phyloP scores from a whole-genome alignment of 139 green algal genomes.

The Nannochloris sp. region DNA sequence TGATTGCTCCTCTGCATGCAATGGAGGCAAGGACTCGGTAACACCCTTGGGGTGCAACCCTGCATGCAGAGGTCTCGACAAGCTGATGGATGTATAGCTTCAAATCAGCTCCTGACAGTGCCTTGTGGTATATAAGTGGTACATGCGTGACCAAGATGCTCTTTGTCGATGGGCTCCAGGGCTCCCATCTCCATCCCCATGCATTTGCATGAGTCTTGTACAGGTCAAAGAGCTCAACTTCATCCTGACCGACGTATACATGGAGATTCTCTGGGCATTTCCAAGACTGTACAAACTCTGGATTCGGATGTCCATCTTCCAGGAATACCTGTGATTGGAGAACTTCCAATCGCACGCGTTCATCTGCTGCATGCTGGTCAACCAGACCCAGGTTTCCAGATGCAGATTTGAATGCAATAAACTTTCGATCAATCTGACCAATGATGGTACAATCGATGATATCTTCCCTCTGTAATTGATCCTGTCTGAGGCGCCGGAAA shows the following conservation, averaged over 20 bases:
- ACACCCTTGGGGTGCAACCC: slow-evolving; percentile 30
- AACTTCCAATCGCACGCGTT: slow-evolving; percentile 59
- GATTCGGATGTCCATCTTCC: not conserved
- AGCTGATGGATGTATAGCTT: slow-evolving; percentile 58
- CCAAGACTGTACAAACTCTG: not conserved
- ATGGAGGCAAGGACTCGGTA: slow-evolving; percentile 47
- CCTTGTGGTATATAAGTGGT: slow-evolving; percentile 30
- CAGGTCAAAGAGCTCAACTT: slow-evolving; percentile 25
- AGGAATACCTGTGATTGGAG: slow-evolving; percentile 24
- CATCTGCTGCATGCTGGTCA: slow-evolving; percentile 78
- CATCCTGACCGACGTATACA: slow-evolving; percentile 14
- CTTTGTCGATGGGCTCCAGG: not conserved
- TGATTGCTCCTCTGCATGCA: slow-evolving; percentile 71
- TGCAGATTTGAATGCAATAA: slow-evolving; percentile 37
- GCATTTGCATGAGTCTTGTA: not conserved
- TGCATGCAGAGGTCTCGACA: slow-evolving; percentile 19
- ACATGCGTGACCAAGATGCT: slow-evolving; percentile 24
- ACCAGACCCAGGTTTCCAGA: slow-evolving; percentile 44
- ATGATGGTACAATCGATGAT: slow-evolving; percentile 19
- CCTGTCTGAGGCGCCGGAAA: slow-evolving; percentile 13
- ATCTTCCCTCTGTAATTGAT: slow-evolving; percentile 13
- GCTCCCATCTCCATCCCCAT: slow-evolving; percentile 36
- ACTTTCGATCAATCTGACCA: slow-evolving; percentile 48
- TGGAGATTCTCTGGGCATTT: slow-evolving; percentile 12
- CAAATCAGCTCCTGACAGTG: slow-evolving; percentile 38